phyloP scores from a whole-genome alignment of 305 asterid genomes.

The Solanum hybrid region DNA sequence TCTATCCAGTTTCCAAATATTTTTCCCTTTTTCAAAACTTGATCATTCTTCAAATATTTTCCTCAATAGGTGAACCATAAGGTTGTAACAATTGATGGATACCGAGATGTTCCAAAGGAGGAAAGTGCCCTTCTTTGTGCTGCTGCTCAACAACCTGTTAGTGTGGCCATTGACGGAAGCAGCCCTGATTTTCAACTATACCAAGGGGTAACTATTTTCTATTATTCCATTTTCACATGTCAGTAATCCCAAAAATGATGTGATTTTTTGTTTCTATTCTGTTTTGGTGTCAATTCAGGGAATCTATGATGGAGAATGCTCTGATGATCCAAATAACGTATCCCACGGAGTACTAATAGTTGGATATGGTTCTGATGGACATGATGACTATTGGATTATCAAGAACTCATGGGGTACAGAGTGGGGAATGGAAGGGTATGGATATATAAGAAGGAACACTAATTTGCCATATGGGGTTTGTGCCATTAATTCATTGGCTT shows the following conservation, averaged over 20 bases:
- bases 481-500: slow-evolving; percentile 29
- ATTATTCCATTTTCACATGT: not conserved
- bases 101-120: slow-evolving; percentile 19
- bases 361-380: slow-evolving; percentile 21
- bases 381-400: slow-evolving; percentile 24
- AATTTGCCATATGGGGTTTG: slow-evolving; percentile 19
- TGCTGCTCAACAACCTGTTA: slow-evolving; percentile 24
- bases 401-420: slow-evolving; percentile 24
- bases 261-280: not conserved
- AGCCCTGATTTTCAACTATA: slow-evolving; percentile 27
- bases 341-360: slow-evolving; percentile 22
- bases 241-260: not conserved
- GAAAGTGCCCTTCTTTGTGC: slow-evolving; percentile 27
- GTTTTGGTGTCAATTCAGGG: slow-evolving; percentile 9
- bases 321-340: slow-evolving; percentile 9
- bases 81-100: slow-evolving; percentile 22
- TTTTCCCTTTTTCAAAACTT: not conserved
- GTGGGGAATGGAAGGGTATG: slow-evolving; percentile 27
- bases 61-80: slow-evolving; percentile 9
- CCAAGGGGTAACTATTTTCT: slow-evolving; percentile 13
- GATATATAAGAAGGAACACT: slow-evolving; percentile 17
- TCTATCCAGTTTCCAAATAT: not conserved
- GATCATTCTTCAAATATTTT: not conserved
- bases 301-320: slow-evolving; percentile 25
- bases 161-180: slow-evolving; percentile 24